Conservation (phyloP, 495 filamentous ascomycete genomes). For the Penicillium cinerascens region DNA sequence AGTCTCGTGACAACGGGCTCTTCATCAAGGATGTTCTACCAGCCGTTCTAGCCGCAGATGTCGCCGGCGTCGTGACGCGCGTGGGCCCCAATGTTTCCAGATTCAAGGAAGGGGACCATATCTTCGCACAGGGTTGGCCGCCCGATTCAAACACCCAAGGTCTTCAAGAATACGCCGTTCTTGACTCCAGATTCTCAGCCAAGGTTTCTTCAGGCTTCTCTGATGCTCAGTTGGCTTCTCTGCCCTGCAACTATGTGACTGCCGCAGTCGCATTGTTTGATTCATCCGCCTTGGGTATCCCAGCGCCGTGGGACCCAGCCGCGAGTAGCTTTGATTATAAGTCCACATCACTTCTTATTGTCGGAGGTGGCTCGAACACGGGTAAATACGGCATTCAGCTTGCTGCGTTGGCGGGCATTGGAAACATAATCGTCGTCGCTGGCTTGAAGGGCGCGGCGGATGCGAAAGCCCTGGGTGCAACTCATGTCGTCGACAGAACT, state of each 20-base stretch:
- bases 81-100: slow-evolving; percentile 18
- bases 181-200: slow-evolving; percentile 11
- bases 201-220: slow-evolving; percentile 22
- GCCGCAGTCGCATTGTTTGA: slow-evolving; percentile 27
- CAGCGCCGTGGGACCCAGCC: slow-evolving; percentile 12
- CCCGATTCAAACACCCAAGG: too few species aligned
- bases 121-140: too few species aligned
- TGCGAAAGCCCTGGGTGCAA: slow-evolving; percentile 18
- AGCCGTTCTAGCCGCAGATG: slow-evolving; percentile 21
- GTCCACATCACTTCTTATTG: slow-evolving; percentile 19
- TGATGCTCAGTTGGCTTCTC: slow-evolving; percentile 25
- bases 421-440: slow-evolving; percentile 18
- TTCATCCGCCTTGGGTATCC: slow-evolving; percentile 7
- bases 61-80: slow-evolving; percentile 22
- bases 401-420: slow-evolving; percentile 23
- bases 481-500: slow-evolving; percentile 30
- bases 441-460: neutral
- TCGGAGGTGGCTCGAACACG: slow-evolving; percentile 30
- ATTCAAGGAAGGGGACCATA: too few species aligned
- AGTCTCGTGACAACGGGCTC: slow-evolving; percentile 23
- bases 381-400: slow-evolving; percentile 31
- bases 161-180: slow-evolving; percentile 30
- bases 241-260: slow-evolving; percentile 24
- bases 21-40: slow-evolving; percentile 20
- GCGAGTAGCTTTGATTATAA: slow-evolving; percentile 21